phyloP scores from a whole-genome alignment of 352 stramenopile species.

The Peronosclerospora sorghi region DNA sequence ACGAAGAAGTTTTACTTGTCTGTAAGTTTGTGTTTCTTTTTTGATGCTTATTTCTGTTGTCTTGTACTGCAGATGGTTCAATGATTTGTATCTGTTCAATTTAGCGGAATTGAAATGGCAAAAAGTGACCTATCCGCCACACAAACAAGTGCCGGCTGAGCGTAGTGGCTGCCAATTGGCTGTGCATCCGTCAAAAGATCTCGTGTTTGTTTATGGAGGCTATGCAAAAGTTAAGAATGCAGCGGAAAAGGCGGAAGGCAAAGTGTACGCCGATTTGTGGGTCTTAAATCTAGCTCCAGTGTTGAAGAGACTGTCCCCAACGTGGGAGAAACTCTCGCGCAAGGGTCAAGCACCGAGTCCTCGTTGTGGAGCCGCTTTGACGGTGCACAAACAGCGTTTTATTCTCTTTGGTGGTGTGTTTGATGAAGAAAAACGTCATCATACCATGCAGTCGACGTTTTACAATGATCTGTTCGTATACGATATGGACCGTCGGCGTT shows the following conservation, averaged over 20 bases:
- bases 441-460: constrained; percentile 86
- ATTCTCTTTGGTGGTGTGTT: constrained; percentile 95
- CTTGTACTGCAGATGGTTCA: constrained; percentile 74
- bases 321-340: constrained; percentile 89
- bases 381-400: constrained; percentile 90
- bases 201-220: constrained; percentile 91
- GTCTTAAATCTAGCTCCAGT: constrained; percentile 86
- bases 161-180: constrained; percentile 79
- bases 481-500: constrained; percentile 92
- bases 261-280: constrained; percentile 94
- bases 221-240: constrained; percentile 92
- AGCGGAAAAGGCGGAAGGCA: constrained; percentile 86
- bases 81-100: constrained; percentile 90
- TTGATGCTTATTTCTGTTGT: neutral
- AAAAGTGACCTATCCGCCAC: constrained; percentile 59
- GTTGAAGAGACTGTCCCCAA: constrained; percentile 83
- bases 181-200: constrained; percentile 79
- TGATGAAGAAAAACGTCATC: constrained; percentile 83
- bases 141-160: constrained; percentile 47
- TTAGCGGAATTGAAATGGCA: constrained; percentile 85
- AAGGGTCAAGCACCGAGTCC: constrained; percentile 79
- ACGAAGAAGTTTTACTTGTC: neutral
- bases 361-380: constrained; percentile 71
- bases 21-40: neutral
- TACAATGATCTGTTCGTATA: constrained; percentile 97